Conservation (phyloP, 352 stramenopile genomes). For the Pythium inflatum region DNA sequence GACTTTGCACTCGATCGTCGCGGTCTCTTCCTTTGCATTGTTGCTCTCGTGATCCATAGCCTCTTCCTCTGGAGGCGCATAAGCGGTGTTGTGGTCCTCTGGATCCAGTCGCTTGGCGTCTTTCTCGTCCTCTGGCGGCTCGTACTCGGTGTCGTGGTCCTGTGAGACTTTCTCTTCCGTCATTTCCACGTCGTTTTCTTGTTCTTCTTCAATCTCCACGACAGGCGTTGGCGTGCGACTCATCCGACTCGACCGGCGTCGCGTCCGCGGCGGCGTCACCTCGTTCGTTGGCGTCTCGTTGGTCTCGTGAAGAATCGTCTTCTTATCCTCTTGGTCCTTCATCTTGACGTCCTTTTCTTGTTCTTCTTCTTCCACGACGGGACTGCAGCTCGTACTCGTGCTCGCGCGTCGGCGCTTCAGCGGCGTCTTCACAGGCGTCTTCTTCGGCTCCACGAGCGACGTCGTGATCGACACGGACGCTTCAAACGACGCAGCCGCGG, state of each 20-base stretch:
- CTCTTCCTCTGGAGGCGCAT: too few relatives aligned
- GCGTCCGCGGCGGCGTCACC: too few relatives aligned
- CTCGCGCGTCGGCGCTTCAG: background rate
- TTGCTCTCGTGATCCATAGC: background rate
- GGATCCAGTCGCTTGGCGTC: too few relatives aligned
- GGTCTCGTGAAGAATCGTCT: too few relatives aligned
- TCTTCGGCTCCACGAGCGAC: background rate
- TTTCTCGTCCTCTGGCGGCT: background rate
- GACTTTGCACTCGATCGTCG: background rate
- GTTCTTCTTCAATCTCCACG: too few relatives aligned
- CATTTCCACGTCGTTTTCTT: conserved; percentile 1
- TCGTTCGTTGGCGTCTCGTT: too few relatives aligned
- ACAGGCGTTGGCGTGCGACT: too few relatives aligned
- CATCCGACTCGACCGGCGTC: too few relatives aligned
- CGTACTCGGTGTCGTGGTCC: background rate
- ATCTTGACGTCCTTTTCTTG: background rate
- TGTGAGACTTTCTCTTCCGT: too few relatives aligned
- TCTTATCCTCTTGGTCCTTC: background rate
- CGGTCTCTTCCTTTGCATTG: background rate
- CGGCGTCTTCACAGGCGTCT: conserved; percentile 1
- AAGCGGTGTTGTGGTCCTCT: too few relatives aligned
- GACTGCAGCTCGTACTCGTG: background rate
- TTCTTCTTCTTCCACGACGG: background rate
- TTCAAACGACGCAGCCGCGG: conserved; percentile 9
- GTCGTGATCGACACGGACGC: conserved; percentile 9